Evolutionary conservation across 2,329 filamentous ascomycete species (phyloP).

Genomic region (Talaromyces piceae): DNA sequence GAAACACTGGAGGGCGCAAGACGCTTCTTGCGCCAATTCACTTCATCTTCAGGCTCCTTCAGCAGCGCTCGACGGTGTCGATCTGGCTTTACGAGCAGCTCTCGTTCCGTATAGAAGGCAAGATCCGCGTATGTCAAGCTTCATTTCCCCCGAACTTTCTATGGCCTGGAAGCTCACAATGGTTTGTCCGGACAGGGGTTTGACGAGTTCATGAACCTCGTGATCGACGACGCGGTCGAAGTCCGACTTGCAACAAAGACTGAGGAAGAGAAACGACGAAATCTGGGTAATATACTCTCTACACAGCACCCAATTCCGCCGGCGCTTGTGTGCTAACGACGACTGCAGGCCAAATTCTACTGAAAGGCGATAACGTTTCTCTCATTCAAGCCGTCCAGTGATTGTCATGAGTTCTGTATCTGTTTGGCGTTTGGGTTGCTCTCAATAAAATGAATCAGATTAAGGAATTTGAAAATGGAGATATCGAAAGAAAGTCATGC

Average conservation of each 20-base stretch:
- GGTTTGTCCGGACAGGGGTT: constrained; percentile 62
- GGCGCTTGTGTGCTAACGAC: constrained; percentile 11
- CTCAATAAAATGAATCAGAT: constrained; percentile 7
- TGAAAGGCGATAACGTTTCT: constrained; percentile 84
- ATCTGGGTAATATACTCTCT: constrained; percentile 56
- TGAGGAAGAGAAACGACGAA: constrained; percentile 68
- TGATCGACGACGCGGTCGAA: constrained; percentile 90
- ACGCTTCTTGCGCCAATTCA: constrained; percentile 72
- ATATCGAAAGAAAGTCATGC: no score
- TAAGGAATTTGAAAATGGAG: constrained; percentile 11
- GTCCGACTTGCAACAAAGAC: constrained; percentile 78
- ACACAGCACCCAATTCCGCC: neutral
- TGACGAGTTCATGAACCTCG: constrained; percentile 99
- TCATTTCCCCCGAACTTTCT: constrained; percentile 1
- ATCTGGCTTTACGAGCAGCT: constrained; percentile 98
- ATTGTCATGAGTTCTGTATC: constrained; percentile 10
- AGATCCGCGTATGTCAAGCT: constrained; percentile 65
- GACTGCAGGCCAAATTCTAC: constrained; percentile 64
- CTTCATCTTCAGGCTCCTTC: constrained; percentile 90
- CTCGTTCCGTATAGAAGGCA: constrained; percentile 87
- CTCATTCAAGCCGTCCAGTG: constrained; percentile 57
- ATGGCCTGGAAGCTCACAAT: constrained; percentile 1
- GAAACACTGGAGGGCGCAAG: constrained; percentile 51
- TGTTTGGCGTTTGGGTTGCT: constrained; percentile 11
- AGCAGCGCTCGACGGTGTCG: constrained; percentile 72